Conservation (phyloP, 202 grass and related monocot genomes). For the Cymbopogon flexuosus region DNA sequence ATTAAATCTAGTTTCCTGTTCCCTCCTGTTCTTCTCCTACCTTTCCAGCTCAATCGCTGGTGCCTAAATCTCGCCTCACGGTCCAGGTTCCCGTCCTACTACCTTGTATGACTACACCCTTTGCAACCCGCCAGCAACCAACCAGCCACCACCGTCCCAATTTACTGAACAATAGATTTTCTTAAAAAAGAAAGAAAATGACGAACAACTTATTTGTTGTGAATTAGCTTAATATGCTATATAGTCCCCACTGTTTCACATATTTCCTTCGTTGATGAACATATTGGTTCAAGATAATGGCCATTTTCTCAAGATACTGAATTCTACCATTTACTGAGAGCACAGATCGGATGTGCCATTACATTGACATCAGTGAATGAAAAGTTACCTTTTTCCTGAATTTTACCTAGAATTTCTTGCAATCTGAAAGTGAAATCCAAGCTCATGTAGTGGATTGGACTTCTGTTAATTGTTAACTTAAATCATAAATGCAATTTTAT, state of each 20-base stretch:
- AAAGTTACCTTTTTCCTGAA: conserved; percentile 11
- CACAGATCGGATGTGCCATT: neutral
- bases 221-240: conserved; percentile 13
- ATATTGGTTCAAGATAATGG: neutral
- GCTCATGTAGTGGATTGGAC: neutral
- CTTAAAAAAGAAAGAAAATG: neutral
- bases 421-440: conserved; percentile 9
- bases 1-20: neutral
- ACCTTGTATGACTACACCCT: neutral
- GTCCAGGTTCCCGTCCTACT: neutral
- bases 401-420: neutral
- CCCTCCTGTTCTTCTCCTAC: neutral
- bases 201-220: neutral
- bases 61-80: neutral
- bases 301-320: neutral
- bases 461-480: conserved; percentile 8
- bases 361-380: neutral
- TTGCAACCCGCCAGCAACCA: neutral
- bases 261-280: neutral
- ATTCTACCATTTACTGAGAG: neutral
- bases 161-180: neutral
- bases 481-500: conserved; percentile 4
- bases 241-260: neutral
- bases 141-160: neutral
- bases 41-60: neutral